phyloP scores from a whole-genome alignment of 169 alveolate genomes.

The Babesia bigemina region DNA sequence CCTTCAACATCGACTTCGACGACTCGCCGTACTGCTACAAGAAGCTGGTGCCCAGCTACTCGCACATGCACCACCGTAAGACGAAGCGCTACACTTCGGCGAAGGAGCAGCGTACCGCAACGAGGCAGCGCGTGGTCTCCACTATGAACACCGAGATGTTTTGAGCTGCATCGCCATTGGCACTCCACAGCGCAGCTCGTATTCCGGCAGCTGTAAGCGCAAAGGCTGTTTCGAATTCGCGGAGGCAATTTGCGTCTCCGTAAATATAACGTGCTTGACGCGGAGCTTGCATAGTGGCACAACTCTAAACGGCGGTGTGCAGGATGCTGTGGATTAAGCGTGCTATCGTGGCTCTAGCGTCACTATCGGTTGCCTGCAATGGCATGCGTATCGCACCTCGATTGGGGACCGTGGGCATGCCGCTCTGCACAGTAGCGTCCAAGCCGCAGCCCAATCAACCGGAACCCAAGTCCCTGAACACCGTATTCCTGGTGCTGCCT shows the following conservation, averaged over 20 bases:
- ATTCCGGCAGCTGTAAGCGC: not conserved
- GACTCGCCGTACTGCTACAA: conserved; percentile 33
- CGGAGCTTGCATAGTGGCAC: too few species aligned
- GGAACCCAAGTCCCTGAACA: not conserved
- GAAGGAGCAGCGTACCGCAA: conserved; percentile 45
- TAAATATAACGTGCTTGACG: not conserved
- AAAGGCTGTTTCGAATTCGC: not conserved
- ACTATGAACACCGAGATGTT: conserved; percentile 23
- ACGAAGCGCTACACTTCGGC: conserved; percentile 60
- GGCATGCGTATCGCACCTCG: not conserved
- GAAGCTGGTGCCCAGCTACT: conserved; percentile 34
- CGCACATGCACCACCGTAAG: conserved; percentile 29
- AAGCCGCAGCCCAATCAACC: not conserved
- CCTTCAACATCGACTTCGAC: conserved; percentile 61
- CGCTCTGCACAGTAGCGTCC: conserved; percentile 5
- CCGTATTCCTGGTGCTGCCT: conserved; percentile 10
- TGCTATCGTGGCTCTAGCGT: not conserved
- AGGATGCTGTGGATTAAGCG: not conserved
- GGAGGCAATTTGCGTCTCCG: not conserved
- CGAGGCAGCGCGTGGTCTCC: conserved; percentile 13
- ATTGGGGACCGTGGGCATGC: not conserved
- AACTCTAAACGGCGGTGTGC: not conserved
- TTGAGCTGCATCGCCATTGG: not conserved
- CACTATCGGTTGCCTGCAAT: not conserved
- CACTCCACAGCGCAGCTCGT: not conserved